Percentiles rank a stretch among this genome's conserved stretches.
Conservation (phyloP, 1,284 basidiomycete genomes). For the Ustilago xerochloae region DNA sequence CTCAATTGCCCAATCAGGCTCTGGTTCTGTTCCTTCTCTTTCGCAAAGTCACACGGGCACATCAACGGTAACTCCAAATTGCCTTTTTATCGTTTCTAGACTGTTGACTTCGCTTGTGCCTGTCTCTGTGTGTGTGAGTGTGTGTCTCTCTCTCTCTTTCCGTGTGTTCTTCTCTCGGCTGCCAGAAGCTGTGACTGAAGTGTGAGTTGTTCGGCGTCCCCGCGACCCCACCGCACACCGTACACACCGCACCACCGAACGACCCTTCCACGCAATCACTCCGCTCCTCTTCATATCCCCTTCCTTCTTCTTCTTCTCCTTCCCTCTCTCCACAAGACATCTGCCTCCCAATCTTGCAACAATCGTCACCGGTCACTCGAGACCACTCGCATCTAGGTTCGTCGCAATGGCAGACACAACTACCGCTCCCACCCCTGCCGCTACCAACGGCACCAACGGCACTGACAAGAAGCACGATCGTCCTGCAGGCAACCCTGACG, state of each 20-base stretch:
- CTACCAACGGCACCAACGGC: constrained; percentile 2
- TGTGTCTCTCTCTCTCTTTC: neutral
- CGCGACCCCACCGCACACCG: neutral
- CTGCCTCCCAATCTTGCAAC: neutral
- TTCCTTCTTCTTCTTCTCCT: neutral
- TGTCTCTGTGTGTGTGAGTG: neutral
- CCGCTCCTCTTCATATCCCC: neutral
- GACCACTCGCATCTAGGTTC: no score
- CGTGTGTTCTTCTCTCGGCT: constrained; percentile 5
- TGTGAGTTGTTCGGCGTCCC: constrained; percentile 10
- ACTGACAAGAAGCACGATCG: constrained; percentile 36
- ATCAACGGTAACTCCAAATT: neutral
- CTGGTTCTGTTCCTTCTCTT: neutral
- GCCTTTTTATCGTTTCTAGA: neutral
- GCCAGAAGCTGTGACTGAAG: neutral
- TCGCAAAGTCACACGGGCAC: neutral
- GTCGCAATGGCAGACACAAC: constrained; percentile 41
- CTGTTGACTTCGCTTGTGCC: constrained; percentile 1
- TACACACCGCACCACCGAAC: no score
- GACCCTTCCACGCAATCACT: constrained; percentile 29
- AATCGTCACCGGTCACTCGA: neutral
- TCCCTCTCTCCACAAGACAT: neutral
- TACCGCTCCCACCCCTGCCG: constrained; percentile 2
- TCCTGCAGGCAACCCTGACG: constrained; percentile 44
- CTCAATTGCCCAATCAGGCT: neutral